Conservation (phyloP, 306 rosid genomes). For the Citrullus colocynthis region DNA sequence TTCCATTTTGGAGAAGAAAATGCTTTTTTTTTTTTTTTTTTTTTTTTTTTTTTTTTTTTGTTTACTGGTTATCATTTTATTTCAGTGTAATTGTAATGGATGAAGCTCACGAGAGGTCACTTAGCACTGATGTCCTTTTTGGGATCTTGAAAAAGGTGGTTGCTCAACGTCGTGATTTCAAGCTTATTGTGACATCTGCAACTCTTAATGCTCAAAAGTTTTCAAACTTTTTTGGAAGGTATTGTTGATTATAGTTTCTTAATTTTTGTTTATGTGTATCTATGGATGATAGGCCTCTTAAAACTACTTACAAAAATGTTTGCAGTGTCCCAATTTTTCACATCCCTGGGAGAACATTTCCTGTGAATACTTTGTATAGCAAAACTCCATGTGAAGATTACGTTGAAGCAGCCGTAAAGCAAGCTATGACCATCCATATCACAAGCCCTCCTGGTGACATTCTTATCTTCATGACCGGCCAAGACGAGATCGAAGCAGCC, state of each 20-base stretch:
- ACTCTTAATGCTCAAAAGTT: constrained; percentile 88
- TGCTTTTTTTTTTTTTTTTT: not conserved
- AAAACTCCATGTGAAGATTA: constrained; percentile 95
- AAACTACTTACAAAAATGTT: constrained; percentile 3
- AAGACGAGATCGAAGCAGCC: constrained; percentile 98
- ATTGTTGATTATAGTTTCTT: constrained; percentile 3
- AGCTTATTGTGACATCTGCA: constrained; percentile 93
- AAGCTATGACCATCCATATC: constrained; percentile 97
- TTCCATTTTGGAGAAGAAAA: not conserved
- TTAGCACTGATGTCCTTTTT: constrained; percentile 86
- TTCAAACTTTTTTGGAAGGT: constrained; percentile 96
- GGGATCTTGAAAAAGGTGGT: constrained; percentile 94
- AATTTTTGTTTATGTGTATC: not conserved
- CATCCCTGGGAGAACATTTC: constrained; percentile 98
- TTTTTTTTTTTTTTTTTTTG: not conserved
- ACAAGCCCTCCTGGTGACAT: constrained; percentile 93
- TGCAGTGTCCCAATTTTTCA: constrained; percentile 84
- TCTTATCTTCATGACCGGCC: constrained; percentile 97
- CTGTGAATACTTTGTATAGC: constrained; percentile 71
- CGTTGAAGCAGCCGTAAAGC: constrained; percentile 95
- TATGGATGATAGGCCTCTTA: not conserved
- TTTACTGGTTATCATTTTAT: constrained; percentile 2
- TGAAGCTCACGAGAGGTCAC: constrained; percentile 96
- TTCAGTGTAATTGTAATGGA: constrained; percentile 95
- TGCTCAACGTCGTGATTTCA: constrained; percentile 90